Conservation (phyloP, 805 yeast genomes). For the Candida namnaoensis region DNA sequence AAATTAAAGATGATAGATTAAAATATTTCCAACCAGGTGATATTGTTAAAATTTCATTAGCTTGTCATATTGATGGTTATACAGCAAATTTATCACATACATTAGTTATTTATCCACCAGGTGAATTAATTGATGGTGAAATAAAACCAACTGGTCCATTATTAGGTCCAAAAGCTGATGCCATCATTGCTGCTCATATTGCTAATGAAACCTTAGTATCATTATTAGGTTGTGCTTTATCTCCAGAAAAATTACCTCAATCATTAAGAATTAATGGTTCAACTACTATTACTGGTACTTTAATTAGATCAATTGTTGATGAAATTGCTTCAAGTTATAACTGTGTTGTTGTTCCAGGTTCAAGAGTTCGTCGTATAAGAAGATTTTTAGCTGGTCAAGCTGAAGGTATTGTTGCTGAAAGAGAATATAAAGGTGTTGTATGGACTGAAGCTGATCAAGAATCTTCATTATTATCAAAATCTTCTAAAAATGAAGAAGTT, state of each 20-base stretch:
- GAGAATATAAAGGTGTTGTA: constrained; percentile 85
- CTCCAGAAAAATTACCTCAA: constrained; percentile 70
- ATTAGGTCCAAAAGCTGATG: constrained; percentile 81
- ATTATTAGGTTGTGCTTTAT: constrained; percentile 60
- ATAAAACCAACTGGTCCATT: constrained; percentile 65
- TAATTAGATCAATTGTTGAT: constrained; percentile 72
- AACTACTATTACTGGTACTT: constrained; percentile 51
- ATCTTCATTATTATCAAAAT: constrained; percentile 37
- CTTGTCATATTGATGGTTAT: constrained; percentile 94
- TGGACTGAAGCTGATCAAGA: constrained; percentile 85
- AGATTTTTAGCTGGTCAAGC: constrained; percentile 95
- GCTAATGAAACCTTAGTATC: constrained; percentile 84
- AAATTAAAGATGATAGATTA: constrained; percentile 21
- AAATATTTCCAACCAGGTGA: constrained; percentile 63
- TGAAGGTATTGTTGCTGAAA: constrained; percentile 85
- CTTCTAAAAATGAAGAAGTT: constrained; percentile 20
- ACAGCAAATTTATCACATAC: constrained; percentile 85
- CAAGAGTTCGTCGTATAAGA: constrained; percentile 84
- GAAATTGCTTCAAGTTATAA: constrained; percentile 77
- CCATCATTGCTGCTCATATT: constrained; percentile 78
- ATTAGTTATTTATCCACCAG: constrained; percentile 70
- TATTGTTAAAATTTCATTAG: constrained; percentile 74
- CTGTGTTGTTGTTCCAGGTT: constrained; percentile 86
- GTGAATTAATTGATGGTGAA: constrained; percentile 26
- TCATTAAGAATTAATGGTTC: constrained; percentile 26